Evolutionary conservation across 2,329 filamentous ascomycete genomes (phyloP), one percentile per base, ranked within the genome.

Genomic region (Podosphaera fusca): DNA sequence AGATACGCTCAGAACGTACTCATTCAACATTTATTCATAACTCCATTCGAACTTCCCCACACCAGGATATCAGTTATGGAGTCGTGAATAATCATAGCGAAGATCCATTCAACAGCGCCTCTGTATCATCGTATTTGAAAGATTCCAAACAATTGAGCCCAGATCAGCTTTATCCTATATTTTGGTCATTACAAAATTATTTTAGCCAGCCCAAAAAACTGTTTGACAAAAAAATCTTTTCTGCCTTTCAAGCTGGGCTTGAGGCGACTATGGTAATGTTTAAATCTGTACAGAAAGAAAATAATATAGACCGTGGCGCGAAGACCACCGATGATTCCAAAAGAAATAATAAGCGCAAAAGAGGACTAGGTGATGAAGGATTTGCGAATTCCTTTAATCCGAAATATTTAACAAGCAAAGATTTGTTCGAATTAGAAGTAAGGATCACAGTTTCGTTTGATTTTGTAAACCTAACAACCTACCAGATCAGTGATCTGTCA

Each of bases 361-460:
- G 77, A 49, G 74, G 77, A 9, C 75, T 75, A 47, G 70, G 71
- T 34, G 78, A 79, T 6, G 77, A 79, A 57, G 81, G 83, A 59
- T 72, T 82, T 55, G 75, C 81, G 31, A 84, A 80, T 65, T 82
- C 79, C 31, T 96, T 95, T 71, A 98, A 98, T 65, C 90, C 94
- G 1, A 98, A 96, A 67, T 99, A 98, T 67, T 77, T 99, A 21
- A 99, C 92, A n/a, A 96, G 89, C 68, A 79, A 85, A 61, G 94
- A 98, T 67, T 74, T 99, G 1, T 99, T 99, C 69, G 87, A 94
- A 64, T 78, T 98, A 51, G 92, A 98, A 77, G 85, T 87, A 74
- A 59, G 72, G 4, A 8, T 8, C 21, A 21, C 33, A 4, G 30
- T 31, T n/a, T 31, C 29, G 5, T 30, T 14, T 7, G 35, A 40